Evolutionary conservation across 1,284 basidiomycete genomes (phyloP), one percentile per base, ranked within the genome.

Genomic region (Mycena citricolor): DNA sequence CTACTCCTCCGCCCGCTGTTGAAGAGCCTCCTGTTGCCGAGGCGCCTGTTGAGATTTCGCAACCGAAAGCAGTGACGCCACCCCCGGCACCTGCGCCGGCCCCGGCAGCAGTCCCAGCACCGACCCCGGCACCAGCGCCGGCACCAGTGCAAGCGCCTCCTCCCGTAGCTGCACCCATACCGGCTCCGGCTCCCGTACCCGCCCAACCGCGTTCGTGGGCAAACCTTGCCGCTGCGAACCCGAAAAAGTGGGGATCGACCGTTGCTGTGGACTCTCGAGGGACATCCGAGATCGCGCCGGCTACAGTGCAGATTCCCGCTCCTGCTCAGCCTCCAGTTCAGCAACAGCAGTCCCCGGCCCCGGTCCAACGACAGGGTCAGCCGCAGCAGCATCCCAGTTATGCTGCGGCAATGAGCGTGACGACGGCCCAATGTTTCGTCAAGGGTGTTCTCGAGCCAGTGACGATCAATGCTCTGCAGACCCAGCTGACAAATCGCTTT

Each of bases 381-480:
- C 64, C 56, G 23, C 64, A 57, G 54, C 58, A 61, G 61, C 61
- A 53, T 44, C 63, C 56, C 23, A 60, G 57, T 33, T 56, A 47
- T 44, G 61, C 74, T 24, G 79, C 82, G 50, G 87, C 83, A 11
- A 66, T 79, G 49, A 73, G 66, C 47, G 69, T 90, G 39, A 74
- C 74, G 25, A 88, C 81, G 13, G 62, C 86, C 4, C 82, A 86
- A 52, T 91, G 90, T 66, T 95, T 94, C 66, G 83, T 94, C 71
- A 95, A 94, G 79, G 82, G 83, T 54, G 83, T 90, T 1, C 73
- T 78, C n/a, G 90, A 95, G 53, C 70, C 77, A 19, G 74, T 97
- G 31, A 73, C 82, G 44, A 76, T 83, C 41, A 57, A 67, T 14
- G 71, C 77, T 1, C 75, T 98, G 24, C 71, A 66, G 36, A 67